Evolutionary conservation across 345 rosid species (phyloP).

Genomic region (Anacardium occidentale): DNA sequence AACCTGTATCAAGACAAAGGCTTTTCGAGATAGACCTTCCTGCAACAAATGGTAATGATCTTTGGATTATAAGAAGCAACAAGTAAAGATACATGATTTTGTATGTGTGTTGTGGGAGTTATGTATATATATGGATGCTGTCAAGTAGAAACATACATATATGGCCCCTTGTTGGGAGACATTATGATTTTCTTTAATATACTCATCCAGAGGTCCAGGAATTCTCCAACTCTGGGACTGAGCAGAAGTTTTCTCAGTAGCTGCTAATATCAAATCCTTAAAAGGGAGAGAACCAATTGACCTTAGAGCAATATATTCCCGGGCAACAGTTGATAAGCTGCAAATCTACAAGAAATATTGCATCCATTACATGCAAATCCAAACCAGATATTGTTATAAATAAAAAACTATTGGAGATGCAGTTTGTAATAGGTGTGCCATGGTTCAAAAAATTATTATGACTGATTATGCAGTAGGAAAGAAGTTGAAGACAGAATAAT

Average conservation of each 20-base stretch:
- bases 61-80: slow-evolving; percentile 11
- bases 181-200: slow-evolving; percentile 63
- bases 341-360: slow-evolving; percentile 59
- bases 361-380: slow-evolving; percentile 16
- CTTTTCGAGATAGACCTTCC: slow-evolving; percentile 84
- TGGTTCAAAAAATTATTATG: neutral
- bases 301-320: slow-evolving; percentile 81
- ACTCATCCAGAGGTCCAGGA: slow-evolving; percentile 61
- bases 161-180: slow-evolving; percentile 82
- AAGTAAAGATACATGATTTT: neutral
- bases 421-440: neutral
- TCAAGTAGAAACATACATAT: slow-evolving; percentile 51
- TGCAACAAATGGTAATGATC: slow-evolving; percentile 36
- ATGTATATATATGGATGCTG: neutral
- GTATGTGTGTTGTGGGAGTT: no score
- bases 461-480: neutral
- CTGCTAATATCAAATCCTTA: slow-evolving; percentile 78
- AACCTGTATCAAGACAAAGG: slow-evolving; percentile 93
- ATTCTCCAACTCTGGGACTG: slow-evolving; percentile 78
- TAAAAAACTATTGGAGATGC: neutral
- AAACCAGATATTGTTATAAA: slow-evolving; percentile 8
- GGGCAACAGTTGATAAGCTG: slow-evolving; percentile 86
- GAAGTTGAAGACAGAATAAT: neutral
- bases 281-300: slow-evolving; percentile 82
- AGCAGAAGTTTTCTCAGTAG: slow-evolving; percentile 45